A percentile compares a stretch with the other conserved stretches of the same genome.
These are phyloP conservation scores for Terfezia boudieri DNA, from an alignment of 495 filamentous ascomycete genomes.

Conservation along the genomic window DNA sequence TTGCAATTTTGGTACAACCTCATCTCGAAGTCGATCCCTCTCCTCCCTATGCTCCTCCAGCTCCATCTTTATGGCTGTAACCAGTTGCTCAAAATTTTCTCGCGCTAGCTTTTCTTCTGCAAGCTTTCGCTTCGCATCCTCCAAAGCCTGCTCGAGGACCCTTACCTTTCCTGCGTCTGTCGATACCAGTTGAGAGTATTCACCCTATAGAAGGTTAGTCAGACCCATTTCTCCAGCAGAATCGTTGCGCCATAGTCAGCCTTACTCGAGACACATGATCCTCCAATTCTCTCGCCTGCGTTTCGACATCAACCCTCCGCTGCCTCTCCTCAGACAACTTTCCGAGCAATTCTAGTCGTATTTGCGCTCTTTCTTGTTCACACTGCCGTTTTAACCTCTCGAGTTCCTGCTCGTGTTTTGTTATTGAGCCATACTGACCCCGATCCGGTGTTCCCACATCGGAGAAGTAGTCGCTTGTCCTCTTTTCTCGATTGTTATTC, in stretches of 20 bases:
- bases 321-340: slow-evolving; percentile 69
- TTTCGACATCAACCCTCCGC: slow-evolving; percentile 50
- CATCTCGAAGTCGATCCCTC: slow-evolving; percentile 74
- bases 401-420: slow-evolving; percentile 56
- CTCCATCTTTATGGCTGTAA: slow-evolving; percentile 62
- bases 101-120: slow-evolving; percentile 71
- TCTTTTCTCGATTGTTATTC: slow-evolving; percentile 32
- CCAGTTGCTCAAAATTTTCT: slow-evolving; percentile 79
- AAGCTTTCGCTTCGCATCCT: slow-evolving; percentile 59
- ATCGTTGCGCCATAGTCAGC: background rate
- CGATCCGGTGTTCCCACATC: slow-evolving; percentile 76
- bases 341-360: slow-evolving; percentile 59
- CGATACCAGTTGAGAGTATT: background rate
- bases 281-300: slow-evolving; percentile 59
- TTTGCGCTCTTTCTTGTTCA: slow-evolving; percentile 77
- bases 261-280: slow-evolving; percentile 40
- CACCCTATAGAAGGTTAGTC: slow-evolving; percentile 1
- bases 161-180: slow-evolving; percentile 33
- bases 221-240: background rate
- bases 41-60: slow-evolving; percentile 66
- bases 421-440: slow-evolving; percentile 34
- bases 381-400: slow-evolving; percentile 60
- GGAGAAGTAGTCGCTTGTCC: slow-evolving; percentile 95
- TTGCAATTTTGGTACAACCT: slow-evolving; percentile 51
- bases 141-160: slow-evolving; percentile 58